Evolutionary conservation across 2,329 filamentous ascomycete genomes (phyloP).

Genomic region (Nigrograna mackinnonii): DNA sequence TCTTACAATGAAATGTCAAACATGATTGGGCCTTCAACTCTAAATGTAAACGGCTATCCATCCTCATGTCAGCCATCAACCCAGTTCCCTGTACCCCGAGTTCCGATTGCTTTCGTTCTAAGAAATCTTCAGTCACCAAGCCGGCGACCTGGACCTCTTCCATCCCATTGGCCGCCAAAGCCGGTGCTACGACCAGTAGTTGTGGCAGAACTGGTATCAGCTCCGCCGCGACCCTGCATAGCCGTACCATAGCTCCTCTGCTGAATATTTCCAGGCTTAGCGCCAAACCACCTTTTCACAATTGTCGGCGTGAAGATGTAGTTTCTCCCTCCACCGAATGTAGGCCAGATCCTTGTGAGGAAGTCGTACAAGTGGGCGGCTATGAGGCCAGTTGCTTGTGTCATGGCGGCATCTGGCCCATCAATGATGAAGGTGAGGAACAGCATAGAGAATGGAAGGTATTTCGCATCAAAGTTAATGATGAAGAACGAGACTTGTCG

Average conservation of each 20-base stretch:
- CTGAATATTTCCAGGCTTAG: slow-evolving; percentile 44
- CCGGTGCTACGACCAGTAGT: slow-evolving; percentile 31
- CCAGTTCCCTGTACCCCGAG: too few relatives aligned
- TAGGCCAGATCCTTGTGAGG: slow-evolving; percentile 82
- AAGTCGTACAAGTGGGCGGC: slow-evolving; percentile 93
- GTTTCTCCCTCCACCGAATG: slow-evolving; percentile 82
- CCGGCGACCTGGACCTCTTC: slow-evolving; percentile 34
- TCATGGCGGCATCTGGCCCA: slow-evolving; percentile 59
- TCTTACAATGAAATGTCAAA: too few relatives aligned
- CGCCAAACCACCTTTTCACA: slow-evolving; percentile 68
- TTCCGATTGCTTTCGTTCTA: too few relatives aligned
- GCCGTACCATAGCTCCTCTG: slow-evolving; percentile 67
- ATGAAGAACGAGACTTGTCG: slow-evolving; percentile 78
- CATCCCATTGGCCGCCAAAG: slow-evolving; percentile 21
- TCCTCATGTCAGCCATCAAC: too few relatives aligned
- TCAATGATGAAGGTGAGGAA: slow-evolving; percentile 71
- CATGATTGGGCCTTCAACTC: neutral
- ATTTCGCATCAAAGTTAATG: slow-evolving; percentile 79
- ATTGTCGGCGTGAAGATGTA: slow-evolving; percentile 74
- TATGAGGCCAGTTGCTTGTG: slow-evolving; percentile 76
- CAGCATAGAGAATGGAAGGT: slow-evolving; percentile 80
- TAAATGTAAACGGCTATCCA: too few relatives aligned
- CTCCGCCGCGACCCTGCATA: slow-evolving; percentile 41
- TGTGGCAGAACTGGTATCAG: slow-evolving; percentile 10
- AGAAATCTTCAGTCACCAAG: slow-evolving; percentile 28